A percentile compares a stretch with the other conserved stretches of the same genome.
These are phyloP conservation scores for Polyporus tsugae DNA, from an alignment of 1,284 basidiomycete species.

Conservation along the genomic window DNA sequence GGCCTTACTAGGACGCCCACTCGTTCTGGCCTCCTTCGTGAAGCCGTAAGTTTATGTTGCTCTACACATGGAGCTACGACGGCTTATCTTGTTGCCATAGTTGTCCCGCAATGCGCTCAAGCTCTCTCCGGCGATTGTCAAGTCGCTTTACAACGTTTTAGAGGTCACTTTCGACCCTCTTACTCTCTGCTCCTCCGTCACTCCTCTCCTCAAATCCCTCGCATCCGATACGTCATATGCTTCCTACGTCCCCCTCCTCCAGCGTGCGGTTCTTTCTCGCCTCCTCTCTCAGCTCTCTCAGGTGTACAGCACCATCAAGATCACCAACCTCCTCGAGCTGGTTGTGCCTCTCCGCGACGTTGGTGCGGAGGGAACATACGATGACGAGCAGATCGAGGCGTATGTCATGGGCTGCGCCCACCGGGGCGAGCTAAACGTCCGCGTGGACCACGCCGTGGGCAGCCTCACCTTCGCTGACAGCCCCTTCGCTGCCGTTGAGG, in stretches of 20 bases:
- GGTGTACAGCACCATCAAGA: conserved; percentile 92
- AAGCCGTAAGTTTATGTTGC: conserved; percentile 70
- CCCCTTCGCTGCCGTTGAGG: conserved; percentile 62
- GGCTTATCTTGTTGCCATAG: conserved; percentile 45
- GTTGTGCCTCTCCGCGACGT: conserved; percentile 76
- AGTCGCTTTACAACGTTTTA: conserved; percentile 89
- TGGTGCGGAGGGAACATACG: conserved; percentile 58
- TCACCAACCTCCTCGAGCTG: conserved; percentile 79
- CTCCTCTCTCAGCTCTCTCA: conserved; percentile 95
- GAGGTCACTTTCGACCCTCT: conserved; percentile 97
- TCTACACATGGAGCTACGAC: conserved; percentile 9
- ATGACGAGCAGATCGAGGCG: conserved; percentile 84
- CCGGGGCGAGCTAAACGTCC: conserved; percentile 88
- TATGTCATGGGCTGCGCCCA: conserved; percentile 95
- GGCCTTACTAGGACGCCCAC: conserved; percentile 90
- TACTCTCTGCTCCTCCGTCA: conserved; percentile 84
- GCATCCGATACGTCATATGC: conserved; percentile 66
- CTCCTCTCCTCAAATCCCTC: conserved; percentile 82
- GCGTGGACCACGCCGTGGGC: conserved; percentile 90
- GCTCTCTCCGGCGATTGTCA: conserved; percentile 80
- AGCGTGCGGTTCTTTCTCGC: conserved; percentile 92
- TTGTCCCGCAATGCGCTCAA: conserved; percentile 88
- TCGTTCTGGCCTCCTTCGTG: conserved; percentile 84
- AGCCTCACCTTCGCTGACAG: conserved; percentile 91
- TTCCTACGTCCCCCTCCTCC: conserved; percentile 90